Percentiles rank a stretch among this genome's conserved stretches.
These are phyloP conservation scores for Neocallimastix lanati DNA, from an alignment of 192 early-diverging fungal genomes.

Conservation along the genomic window DNA sequence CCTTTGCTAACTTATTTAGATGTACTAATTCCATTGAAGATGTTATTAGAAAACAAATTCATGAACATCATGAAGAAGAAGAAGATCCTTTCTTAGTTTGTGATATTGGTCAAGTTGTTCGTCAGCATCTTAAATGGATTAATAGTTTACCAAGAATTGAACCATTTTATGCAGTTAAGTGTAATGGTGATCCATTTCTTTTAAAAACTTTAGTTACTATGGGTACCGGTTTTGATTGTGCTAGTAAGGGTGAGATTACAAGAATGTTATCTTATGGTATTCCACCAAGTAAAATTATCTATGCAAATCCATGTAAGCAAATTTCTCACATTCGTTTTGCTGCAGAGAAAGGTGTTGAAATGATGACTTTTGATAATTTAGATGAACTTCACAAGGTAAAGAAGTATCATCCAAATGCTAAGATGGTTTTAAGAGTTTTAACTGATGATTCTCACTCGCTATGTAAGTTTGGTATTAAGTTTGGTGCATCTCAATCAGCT, in stretches of 20 bases:
- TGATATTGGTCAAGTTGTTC: conserved; percentile 77
- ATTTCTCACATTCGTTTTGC: conserved; percentile 84
- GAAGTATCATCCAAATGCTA: conserved; percentile 55
- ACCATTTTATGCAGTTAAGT: conserved; percentile 98
- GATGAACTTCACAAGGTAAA: conserved; percentile 94
- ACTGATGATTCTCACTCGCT: conserved; percentile 84
- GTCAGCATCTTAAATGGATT: conserved; percentile 75
- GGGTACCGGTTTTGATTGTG: conserved; percentile 92
- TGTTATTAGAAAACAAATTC: neutral
- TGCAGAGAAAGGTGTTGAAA: conserved; percentile 44
- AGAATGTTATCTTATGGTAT: conserved; percentile 54
- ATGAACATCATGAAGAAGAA: neutral
- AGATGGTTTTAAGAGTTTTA: conserved; percentile 81
- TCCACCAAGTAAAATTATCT: conserved; percentile 65
- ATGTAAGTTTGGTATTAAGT: conserved; percentile 88
- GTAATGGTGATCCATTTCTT: conserved; percentile 79
- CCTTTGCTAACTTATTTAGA: neutral
- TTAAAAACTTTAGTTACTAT: conserved; percentile 59
- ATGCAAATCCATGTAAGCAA: conserved; percentile 99
- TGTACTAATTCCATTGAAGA: neutral
- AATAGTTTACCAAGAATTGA: conserved; percentile 72
- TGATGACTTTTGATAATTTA: conserved; percentile 99
- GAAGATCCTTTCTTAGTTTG: conserved; percentile 88
- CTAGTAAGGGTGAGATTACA: conserved; percentile 75
- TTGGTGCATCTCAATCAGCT: conserved; percentile 67